Base-by-base conservation (phyloP, 1,284 basidiomycete species). In the Kwoniella shivajii region DNA sequence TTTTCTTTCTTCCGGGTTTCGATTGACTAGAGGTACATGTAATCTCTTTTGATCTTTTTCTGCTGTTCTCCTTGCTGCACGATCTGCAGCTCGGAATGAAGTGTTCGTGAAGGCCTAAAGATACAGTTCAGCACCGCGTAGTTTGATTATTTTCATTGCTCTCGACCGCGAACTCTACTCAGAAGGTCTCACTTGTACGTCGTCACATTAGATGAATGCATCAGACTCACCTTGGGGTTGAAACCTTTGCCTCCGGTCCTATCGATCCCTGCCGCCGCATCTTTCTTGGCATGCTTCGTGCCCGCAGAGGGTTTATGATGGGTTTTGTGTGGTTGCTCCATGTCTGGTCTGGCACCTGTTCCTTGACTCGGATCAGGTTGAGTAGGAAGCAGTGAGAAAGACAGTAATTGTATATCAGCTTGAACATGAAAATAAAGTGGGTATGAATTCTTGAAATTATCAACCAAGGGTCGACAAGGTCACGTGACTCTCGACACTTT, bases 1-100 rank as follows among this genome's bases (percentile, higher is more conserved):
- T 59, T 78, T 78, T 29, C 75, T 84, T 61, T 92, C 89, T 52
- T 92, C 89, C 3, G 94, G 92, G 9, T 93, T 97, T 56, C 96
- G 85, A 74, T 98, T 89, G 48, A 98, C 90, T 31, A 97, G 84
- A 4, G 96, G 96, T 2, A 99, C 96, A 78, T 99, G 96, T 1
- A 98, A 84, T 36, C 93, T 84, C 11, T 91, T 91, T 78, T 99
- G 95, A 72, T 97, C 92, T 57, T 88, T 86, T 73, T 99, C 96
- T 30, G 88, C 93, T 57, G 91, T 95, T 45, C 94, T 84, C 16
- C 94, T 84, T 13, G 91, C 92, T 72, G 94, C 89, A 47, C 86
- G 83, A 70, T 97, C 92, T 39, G 92, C 93, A 47, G 86, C 82
- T 56, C 90, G 84, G 66, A 90, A 92, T 30, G 93, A 96, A 77